Evolutionary conservation across 163 green algal species (phyloP).

Genomic region (Volvox carteri): DNA sequence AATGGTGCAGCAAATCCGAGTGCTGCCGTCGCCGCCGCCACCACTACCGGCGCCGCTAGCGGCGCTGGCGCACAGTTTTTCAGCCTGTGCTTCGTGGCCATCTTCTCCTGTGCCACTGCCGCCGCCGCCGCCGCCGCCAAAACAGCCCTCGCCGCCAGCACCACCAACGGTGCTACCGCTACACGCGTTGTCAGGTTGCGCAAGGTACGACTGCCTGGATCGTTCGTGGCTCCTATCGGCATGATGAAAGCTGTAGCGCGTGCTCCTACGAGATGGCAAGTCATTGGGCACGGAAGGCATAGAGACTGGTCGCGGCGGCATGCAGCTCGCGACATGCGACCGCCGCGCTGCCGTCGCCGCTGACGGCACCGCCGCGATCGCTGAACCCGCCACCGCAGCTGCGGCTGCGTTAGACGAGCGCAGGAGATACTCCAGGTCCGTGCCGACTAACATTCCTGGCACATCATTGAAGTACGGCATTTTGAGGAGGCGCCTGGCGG

Average conservation of each 20-base stretch:
- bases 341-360: neutral
- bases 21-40: neutral
- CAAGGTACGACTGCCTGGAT: neutral
- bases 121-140: neutral
- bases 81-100: neutral
- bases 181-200: neutral
- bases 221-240: neutral
- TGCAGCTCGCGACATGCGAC: neutral
- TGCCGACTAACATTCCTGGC: neutral
- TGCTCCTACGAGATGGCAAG: neutral
- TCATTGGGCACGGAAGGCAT: neutral
- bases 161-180: neutral
- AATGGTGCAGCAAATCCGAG: neutral
- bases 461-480: conserved; percentile 51
- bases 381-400: neutral
- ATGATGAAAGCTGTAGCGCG: neutral
- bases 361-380: neutral
- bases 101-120: neutral
- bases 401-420: neutral
- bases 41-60: neutral
- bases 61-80: neutral
- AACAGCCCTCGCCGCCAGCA: neutral
- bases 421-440: conserved; percentile 7
- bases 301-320: neutral
- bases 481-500: neutral